phyloP scores from a whole-genome alignment of 768 basidiomycete species.

The Aureoboletus auriporus region DNA sequence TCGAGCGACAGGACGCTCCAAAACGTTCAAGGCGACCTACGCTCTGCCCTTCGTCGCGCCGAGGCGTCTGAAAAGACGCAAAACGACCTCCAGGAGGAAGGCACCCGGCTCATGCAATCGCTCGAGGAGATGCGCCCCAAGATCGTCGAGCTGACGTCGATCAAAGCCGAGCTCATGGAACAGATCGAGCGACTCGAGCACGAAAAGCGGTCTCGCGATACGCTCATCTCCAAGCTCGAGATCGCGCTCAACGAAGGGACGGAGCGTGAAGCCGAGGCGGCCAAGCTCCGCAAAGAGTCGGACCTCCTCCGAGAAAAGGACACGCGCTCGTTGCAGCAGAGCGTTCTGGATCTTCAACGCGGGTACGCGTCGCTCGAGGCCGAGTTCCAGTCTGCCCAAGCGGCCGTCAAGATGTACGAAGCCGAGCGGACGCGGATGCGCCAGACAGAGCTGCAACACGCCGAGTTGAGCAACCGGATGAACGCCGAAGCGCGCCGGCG shows the following conservation, averaged over 20 bases:
- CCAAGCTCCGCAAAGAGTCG: constrained; percentile 42
- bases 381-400: constrained; percentile 52
- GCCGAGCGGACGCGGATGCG: constrained; percentile 58
- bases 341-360: constrained; percentile 55
- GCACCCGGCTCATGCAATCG: constrained; percentile 72
- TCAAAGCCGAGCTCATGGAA: constrained; percentile 66
- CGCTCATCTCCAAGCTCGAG: constrained; percentile 59
- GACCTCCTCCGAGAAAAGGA: constrained; percentile 52
- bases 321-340: constrained; percentile 42
- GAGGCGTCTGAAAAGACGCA: constrained; percentile 73
- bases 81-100: constrained; percentile 72
- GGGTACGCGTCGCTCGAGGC: constrained; percentile 59
- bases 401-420: constrained; percentile 57
- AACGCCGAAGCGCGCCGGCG: constrained; percentile 42
- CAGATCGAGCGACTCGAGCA: constrained; percentile 55
- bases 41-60: constrained; percentile 58
- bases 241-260: constrained; percentile 50
- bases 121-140: constrained; percentile 84
- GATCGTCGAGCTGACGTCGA: constrained; percentile 74
- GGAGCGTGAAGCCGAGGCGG: constrained; percentile 45
- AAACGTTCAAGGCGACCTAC: constrained; percentile 61
- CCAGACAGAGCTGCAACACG: constrained; percentile 49
- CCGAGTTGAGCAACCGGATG: constrained; percentile 59
- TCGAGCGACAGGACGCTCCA: constrained; percentile 55
- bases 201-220: constrained; percentile 51